Evolutionary conservation across 495 filamentous ascomycete genomes (phyloP), one percentile per base, ranked within the genome.

Genomic region (Aspergillus sparsus): DNA sequence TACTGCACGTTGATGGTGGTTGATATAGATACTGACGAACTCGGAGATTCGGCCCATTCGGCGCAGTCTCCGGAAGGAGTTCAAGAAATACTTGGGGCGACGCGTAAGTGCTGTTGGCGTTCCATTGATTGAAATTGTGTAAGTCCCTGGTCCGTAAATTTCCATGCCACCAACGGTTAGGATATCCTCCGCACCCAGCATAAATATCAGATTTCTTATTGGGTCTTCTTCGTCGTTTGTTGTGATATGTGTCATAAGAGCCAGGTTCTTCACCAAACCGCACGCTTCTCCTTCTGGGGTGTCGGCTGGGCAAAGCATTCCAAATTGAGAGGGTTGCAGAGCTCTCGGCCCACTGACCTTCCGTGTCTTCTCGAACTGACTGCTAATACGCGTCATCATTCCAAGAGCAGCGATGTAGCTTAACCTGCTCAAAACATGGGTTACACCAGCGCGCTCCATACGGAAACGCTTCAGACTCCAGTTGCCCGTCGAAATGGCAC

Each of bases 311-410:
- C 94, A 99, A 18, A 99, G 79, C 90, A 99, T 94, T 60, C 94
- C 94, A 73, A 96, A 99, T 62, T 98, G 92, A 0, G 95, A 98
- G 9, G 94, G 91, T 70, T 99, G 94, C 13, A 99, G 80, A 9
- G 95, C 94, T 80, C 94, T 87, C 65, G 94, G 94, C 55, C 95
- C 95, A 68, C 85, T 89, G 62, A 99, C 90, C 71, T 99, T 99
- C 63, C 94, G 78, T 2, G 93, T 97, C 80, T 98, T 98, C 70
- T 98, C 94, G 69, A 99, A 98, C 77, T 98, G 94, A 83, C 90
- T 95, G 76, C 87, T 93, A 65, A 98, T 98, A 66, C 94, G 86
- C 10, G 95, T 98, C 95, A 99, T 98, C 95, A 98, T 98, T 57
- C 95, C 95, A n/a, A 99, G 82, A 10, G 95, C 95, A 64, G 89